Percentiles rank a stretch among this genome's conserved stretches.
phyloP scores from a whole-genome alignment of 2,329 filamentous ascomycete species.

The Aspergillus tubingensis region DNA sequence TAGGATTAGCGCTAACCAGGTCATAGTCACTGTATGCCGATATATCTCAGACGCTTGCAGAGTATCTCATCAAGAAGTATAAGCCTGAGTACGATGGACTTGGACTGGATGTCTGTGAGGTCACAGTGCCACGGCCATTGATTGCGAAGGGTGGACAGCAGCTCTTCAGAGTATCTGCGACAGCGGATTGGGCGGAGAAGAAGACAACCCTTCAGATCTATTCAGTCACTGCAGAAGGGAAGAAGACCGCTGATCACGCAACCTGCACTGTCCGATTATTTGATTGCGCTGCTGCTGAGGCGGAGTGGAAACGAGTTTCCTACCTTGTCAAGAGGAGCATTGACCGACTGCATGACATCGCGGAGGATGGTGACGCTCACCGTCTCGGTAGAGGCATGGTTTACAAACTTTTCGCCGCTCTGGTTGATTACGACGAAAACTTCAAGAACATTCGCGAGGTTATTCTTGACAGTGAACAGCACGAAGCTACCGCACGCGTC shows the following conservation, averaged over 20 bases:
- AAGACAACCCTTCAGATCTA: slow-evolving; percentile 35
- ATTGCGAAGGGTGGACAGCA: slow-evolving; percentile 52
- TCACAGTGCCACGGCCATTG: slow-evolving; percentile 53
- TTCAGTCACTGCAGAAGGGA: slow-evolving; percentile 41
- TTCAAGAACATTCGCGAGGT: slow-evolving; percentile 62
- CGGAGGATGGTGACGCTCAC: slow-evolving; percentile 66
- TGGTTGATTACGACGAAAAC: slow-evolving; percentile 59
- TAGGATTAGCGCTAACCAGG: slow-evolving; percentile 1
- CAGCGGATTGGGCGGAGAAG: slow-evolving; percentile 38
- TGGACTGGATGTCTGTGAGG: slow-evolving; percentile 38
- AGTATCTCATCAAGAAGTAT: slow-evolving; percentile 37
- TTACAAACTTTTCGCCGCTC: slow-evolving; percentile 70
- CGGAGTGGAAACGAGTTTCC: slow-evolving; percentile 36
- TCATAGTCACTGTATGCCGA: slow-evolving; percentile 39
- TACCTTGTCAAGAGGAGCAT: slow-evolving; percentile 66
- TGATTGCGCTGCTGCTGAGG: slow-evolving; percentile 26
- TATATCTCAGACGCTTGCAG: slow-evolving; percentile 39
- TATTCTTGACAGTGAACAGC: slow-evolving; percentile 57
- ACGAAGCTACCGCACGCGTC: slow-evolving; percentile 58
- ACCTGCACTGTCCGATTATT: slow-evolving; percentile 38
- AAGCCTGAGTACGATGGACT: slow-evolving; percentile 34
- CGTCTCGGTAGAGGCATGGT: slow-evolving; percentile 74
- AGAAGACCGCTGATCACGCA: slow-evolving; percentile 41
- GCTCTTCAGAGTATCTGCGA: slow-evolving; percentile 40
- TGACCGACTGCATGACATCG: slow-evolving; percentile 60